Conservation (phyloP, 2,329 filamentous ascomycete genomes). For the Alternaria sp. region DNA sequence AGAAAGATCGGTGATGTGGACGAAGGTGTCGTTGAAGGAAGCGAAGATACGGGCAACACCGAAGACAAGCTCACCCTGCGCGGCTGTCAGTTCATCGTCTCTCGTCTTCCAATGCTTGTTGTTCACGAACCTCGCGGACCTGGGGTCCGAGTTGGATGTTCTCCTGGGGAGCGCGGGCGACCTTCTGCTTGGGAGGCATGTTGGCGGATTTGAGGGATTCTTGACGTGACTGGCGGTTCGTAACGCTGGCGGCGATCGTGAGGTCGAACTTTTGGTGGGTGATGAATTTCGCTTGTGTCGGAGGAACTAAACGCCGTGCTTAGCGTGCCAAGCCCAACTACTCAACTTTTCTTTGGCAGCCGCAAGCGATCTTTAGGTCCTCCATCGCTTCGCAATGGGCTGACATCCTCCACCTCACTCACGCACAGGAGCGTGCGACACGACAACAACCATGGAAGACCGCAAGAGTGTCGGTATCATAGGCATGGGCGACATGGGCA, state of each 20-base stretch:
- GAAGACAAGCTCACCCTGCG: conserved; percentile 90
- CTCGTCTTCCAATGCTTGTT: conserved; percentile 7
- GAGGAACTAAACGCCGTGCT: conserved; percentile 20
- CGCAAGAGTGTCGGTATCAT: conserved; percentile 87
- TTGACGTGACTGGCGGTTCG: conserved; percentile 38
- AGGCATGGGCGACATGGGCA: conserved; percentile 99
- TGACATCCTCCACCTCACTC: conserved; percentile 37
- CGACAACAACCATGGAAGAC: conserved; percentile 62
- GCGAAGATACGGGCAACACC: conserved; percentile 98
- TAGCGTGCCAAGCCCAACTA: conserved; percentile 22
- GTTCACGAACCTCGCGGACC: conserved; percentile 77
- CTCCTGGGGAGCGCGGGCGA: conserved; percentile 81
- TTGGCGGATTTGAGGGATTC: conserved; percentile 40
- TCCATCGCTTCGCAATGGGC: conserved; percentile 36
- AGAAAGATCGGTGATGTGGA: conserved; percentile 98
- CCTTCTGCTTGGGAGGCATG: conserved; percentile 92
- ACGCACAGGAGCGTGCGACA: conserved; percentile 31
- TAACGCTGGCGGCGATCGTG: conserved; percentile 32
- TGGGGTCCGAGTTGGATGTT: conserved; percentile 94
- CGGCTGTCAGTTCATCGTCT: conserved; percentile 28
- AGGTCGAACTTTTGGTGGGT: conserved; percentile 29
- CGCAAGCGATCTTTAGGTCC: conserved; percentile 13
- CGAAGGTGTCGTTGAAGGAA: conserved; percentile 71
- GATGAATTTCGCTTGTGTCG: conserved; percentile 25
- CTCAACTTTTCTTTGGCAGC: conserved; percentile 31